Base-by-base conservation (phyloP, 1,284 basidiomycete species). In the Coriolopsis trogii region DNA sequence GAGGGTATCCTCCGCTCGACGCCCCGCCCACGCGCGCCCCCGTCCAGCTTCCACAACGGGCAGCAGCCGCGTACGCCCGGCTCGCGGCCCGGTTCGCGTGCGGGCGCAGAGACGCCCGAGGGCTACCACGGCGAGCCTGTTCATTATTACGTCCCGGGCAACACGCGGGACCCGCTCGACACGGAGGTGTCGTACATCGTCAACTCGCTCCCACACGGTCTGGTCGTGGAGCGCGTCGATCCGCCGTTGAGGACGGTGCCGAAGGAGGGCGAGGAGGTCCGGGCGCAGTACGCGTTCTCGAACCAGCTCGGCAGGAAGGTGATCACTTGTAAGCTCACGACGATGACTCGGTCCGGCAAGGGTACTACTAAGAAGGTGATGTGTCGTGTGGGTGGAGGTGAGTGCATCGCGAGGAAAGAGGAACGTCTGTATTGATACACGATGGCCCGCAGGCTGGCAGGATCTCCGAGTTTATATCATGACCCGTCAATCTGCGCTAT, bases 331-430 rank as follows among this genome's bases (percentile, higher is more conserved):
- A 84, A 89, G 61, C 73, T 95, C 68, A 89, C 93, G 39, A 89
- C 89, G 43, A 74, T 90, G 67, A 80, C 80, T 48, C 78, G 89
- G 40, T 69, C 78, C 7, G 78, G 83, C 66, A 75, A 77, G 46
- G 69, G 77, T 18, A 80, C 74, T 60, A 83, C 80, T 49, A 89
- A 87, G 79, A 92, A 91, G 69, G 91, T 93, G 23, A 87, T 94
- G 85, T 90, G 86, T 70, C 82, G 89, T 55, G 85, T 93, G 49
- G 90, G 89, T 49, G 90, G 90, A 67, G 89, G 88, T 86, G 58
- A 66, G 83, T 76, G 7, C n/a, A 16, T 34, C 33, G 6, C 13
- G 2, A 8, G 1, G 4, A 16, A 7, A 4, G 8, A 10, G 13
- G n/a, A 16, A 34, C 10, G n/a, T 4, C n/a, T 41, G 28, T 46